A percentile compares a stretch with the other conserved stretches of the same genome.
phyloP scores from a whole-genome alignment of 2,329 filamentous ascomycete genomes.

The Ceratocystis harringtonii region DNA sequence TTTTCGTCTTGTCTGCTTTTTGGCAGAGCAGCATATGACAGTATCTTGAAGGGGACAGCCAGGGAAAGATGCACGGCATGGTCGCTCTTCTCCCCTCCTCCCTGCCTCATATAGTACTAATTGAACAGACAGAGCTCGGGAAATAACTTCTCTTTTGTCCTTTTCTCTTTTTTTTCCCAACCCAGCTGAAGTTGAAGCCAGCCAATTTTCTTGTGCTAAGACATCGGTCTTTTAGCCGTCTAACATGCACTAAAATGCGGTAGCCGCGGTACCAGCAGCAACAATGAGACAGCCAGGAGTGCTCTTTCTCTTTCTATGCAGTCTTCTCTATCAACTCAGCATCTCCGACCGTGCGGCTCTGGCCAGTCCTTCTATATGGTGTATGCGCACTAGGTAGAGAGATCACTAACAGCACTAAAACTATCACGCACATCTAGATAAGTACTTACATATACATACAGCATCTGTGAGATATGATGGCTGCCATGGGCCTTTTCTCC shows the following conservation, averaged over 20 bases:
- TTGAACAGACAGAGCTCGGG: neutral
- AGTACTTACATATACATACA: neutral
- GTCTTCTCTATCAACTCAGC: neutral
- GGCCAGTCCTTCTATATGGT: neutral
- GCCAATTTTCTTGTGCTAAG: neutral
- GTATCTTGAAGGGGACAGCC: too few species aligned
- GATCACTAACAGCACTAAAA: neutral
- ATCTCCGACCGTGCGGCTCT: neutral
- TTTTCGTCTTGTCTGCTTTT: neutral
- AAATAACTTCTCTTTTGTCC: neutral
- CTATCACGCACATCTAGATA: neutral
- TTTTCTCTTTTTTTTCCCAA: neutral
- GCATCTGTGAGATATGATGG: neutral
- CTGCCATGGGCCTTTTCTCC: neutral
- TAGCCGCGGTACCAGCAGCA: neutral
- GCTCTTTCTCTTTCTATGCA: neutral
- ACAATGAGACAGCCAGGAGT: neutral
- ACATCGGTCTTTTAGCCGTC: neutral
- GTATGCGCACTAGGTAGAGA: neutral
- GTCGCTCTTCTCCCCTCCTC: neutral
- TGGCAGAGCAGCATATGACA: too few species aligned
- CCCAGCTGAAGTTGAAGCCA: neutral
- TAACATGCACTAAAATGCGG: neutral
- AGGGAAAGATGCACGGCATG: too few species aligned
- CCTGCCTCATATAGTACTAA: neutral